phyloP scores from a whole-genome alignment of 345 rosid species.

The Camelina sativa region DNA sequence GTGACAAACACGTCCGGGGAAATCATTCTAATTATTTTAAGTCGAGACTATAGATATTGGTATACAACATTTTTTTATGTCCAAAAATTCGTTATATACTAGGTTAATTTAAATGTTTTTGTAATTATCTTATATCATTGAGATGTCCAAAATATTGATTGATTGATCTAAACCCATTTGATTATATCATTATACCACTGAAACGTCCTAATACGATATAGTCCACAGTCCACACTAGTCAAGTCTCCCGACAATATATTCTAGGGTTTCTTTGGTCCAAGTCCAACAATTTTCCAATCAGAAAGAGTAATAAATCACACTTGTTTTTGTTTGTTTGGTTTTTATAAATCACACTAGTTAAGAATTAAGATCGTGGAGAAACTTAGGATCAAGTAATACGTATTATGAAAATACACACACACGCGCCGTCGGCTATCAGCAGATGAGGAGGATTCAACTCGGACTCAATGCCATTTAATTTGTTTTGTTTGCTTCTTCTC shows the following conservation, averaged over 20 bases:
- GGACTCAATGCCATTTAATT: neutral
- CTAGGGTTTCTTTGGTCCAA: neutral
- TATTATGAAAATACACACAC: neutral
- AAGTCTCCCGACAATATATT: neutral
- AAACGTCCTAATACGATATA: no score
- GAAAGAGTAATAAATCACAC: neutral
- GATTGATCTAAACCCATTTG: no score
- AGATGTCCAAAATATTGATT: neutral
- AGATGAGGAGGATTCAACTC: neutral
- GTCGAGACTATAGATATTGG: neutral
- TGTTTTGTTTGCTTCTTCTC: conserved; percentile 32
- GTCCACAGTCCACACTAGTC: neutral
- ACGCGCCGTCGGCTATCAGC: conserved; percentile 37
- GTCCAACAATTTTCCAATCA: neutral
- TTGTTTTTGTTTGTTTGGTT: neutral
- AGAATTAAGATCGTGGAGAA: neutral
- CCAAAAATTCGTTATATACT: neutral
- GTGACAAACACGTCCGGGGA: conserved; percentile 11
- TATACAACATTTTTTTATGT: neutral
- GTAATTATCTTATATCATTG: no score
- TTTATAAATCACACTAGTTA: neutral
- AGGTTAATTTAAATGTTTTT: no score
- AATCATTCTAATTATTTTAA: neutral
- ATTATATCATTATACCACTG: no score
- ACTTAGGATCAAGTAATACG: neutral